Base-by-base conservation (phyloP, 108 stramenopile genomes). In the Nitzschia sp. region DNA sequence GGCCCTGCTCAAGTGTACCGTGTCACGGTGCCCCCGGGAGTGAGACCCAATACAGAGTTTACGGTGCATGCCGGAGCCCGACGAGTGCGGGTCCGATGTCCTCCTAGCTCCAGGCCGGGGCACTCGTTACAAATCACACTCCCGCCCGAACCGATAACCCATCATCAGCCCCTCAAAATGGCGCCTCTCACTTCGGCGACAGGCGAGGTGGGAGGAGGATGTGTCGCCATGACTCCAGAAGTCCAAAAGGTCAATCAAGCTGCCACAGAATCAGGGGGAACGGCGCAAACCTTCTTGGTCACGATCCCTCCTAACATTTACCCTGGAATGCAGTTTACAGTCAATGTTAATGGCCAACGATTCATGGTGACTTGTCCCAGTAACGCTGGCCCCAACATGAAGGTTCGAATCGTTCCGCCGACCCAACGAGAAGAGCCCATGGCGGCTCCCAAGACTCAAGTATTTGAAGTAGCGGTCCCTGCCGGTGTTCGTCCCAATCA, bases 401-500 rank as follows among this genome's bases (percentile, higher is more conserved):
- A 86, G 63, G 83, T 93, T 27, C 82, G 91, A 29, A 94, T 94
- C 53, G 69, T 92, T 25, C 88, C 91, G 28, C 91, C 89, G 8
- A 50, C 81, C 11, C 71, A 64, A 44, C 50, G 52, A 15, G 67
- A 77, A 60, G 73, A 64, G 74, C 69, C 68, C 28, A 58, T 34
- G 57, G 77, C 80, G 34, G 90, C 72, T 59, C 80, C 71, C 64
- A 86, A 77, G 46, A 89, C 81, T 55, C 94, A 96, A 80, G 89
- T 87, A 48, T 94, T 88, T 78, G 96, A 96, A 66, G 96, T 96
- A 0, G 66, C 79, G 0, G 96, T 96, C 0, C 96, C 96, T 1
- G 68, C 80, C 5, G 96, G 94, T 22, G 94, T 97, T 0, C 59
- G 59, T 9, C 89, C 94, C 9, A 83, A 85, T 33, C 91, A 94